Base-by-base conservation (phyloP, 805 yeast genomes). In the Ogataea ramenticola region DNA sequence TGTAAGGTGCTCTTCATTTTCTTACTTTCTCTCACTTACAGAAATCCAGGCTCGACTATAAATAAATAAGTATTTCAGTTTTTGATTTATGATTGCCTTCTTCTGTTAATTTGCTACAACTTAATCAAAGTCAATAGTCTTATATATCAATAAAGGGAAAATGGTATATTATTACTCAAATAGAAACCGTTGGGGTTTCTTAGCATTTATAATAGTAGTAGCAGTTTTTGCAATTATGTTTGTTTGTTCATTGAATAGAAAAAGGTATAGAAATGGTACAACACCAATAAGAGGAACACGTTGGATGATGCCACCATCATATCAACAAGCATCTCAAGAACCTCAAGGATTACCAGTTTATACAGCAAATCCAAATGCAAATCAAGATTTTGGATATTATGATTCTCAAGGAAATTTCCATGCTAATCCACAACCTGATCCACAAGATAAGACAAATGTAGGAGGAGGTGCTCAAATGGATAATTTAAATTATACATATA, bases 301-400 rank as follows among this genome's bases (percentile, higher is more conserved):
- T 10, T 85, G 95, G 95, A 77, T 88, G 68, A 83, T 93, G 0
- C 96, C 96, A 8, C 95, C 95, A 0, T 70, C 81, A 10, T 86
- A 86, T 56, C 58, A 70, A 39, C 87, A 80, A 51, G 75, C 88
- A n/a, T n/a, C n/a, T 1, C 85, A 84, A 54, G 80, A 77, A 45
- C 73, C 77, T 49, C 43, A 46, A 17, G 42, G 30, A 11, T 86
- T 83, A 1, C 95, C 95, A 0, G 71, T 81, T 2, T 85, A 85
- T 50, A 76, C 88, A 0, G 85, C 67, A 12, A 63, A 68, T 15
- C 80, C 89, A 0, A 80, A 80, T 49, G 86, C 80, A 26, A 70
- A 75, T 39, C 66, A 62, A 40, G 96, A 89, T 57, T 76, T 84
- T 58, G 96, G 95, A 0, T 82, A 75, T 58, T 86, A 85, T 53